These are phyloP conservation scores for Russula ochroleuca DNA, from an alignment of 768 basidiomycete genomes.

Conservation along the genomic window DNA sequence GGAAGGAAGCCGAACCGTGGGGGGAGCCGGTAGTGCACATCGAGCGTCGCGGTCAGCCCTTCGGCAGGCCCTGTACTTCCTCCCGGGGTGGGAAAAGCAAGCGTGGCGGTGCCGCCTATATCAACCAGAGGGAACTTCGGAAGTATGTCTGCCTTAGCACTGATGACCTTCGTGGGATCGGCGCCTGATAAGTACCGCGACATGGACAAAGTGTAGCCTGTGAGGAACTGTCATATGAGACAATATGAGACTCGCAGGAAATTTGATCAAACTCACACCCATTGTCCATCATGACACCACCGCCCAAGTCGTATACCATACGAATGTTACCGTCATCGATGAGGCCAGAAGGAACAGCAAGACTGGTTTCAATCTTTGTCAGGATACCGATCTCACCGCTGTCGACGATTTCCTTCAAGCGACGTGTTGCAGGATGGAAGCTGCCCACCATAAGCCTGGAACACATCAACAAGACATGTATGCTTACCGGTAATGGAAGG, in stretches of 20 bases:
- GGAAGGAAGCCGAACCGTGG: constrained; percentile 31
- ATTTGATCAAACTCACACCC: constrained; percentile 40
- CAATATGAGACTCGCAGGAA: not conserved
- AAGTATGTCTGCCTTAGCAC: constrained; percentile 16
- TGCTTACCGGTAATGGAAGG: constrained; percentile 52
- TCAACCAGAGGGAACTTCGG: constrained; percentile 28
- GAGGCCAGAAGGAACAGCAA: constrained; percentile 39
- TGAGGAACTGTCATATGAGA: constrained; percentile 14
- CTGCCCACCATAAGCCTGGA: constrained; percentile 32
- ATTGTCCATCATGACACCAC: constrained; percentile 59
- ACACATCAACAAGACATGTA: not conserved
- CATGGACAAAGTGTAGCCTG: constrained; percentile 36
- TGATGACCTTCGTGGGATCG: constrained; percentile 22
- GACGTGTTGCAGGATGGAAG: constrained; percentile 58
- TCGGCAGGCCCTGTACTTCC: constrained; percentile 1
- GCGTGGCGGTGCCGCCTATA: constrained; percentile 30
- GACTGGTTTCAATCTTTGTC: constrained; percentile 40
- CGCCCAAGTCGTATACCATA: constrained; percentile 50
- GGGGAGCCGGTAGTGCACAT: constrained; percentile 21
- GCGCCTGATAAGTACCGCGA: constrained; percentile 25
- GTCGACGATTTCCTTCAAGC: constrained; percentile 50
- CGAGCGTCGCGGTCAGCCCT: constrained; percentile 23
- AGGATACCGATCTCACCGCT: constrained; percentile 52
- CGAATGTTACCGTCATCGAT: constrained; percentile 45
- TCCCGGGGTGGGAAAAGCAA: constrained; percentile 28